A percentile compares a stretch with the other conserved stretches of the same genome.
Conservation (phyloP, 805 yeast species). For the Saccharomycopsis sp. region DNA sequence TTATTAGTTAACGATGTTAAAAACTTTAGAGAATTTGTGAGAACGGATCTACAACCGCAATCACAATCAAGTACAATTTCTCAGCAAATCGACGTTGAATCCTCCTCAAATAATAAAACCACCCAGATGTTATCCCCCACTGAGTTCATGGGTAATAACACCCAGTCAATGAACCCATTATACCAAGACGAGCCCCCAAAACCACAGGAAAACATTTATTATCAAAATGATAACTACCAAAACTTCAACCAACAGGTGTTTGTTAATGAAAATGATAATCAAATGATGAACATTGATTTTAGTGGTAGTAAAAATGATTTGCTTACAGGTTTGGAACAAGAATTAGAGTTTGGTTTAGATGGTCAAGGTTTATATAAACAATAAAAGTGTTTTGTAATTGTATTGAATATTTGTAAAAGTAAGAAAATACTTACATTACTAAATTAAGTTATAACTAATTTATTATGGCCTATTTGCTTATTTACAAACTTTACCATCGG, state of each 20-base stretch:
- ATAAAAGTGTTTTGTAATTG: too few species aligned
- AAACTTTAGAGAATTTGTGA: constrained; percentile 67
- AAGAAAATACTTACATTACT: not conserved
- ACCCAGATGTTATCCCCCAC: constrained; percentile 21
- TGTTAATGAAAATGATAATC: constrained; percentile 6
- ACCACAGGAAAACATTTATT: constrained; percentile 41
- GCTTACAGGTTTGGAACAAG: constrained; percentile 46
- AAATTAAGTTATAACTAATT: not conserved
- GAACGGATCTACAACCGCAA: constrained; percentile 37
- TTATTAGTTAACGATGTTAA: constrained; percentile 76
- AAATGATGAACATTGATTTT: constrained; percentile 14
- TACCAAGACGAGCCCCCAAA: constrained; percentile 39
- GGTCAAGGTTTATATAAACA: constrained; percentile 23
- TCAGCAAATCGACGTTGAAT: constrained; percentile 25
- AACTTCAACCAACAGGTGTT: too few species aligned
- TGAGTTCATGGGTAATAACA: constrained; percentile 11
- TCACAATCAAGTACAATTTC: constrained; percentile 22
- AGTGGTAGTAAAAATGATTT: constrained; percentile 19
- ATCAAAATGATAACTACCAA: constrained; percentile 20
- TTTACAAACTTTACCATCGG: constrained; percentile 97
- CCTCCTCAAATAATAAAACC: constrained; percentile 16
- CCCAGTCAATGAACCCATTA: constrained; percentile 16
- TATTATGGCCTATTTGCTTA: too few species aligned
- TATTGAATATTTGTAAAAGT: too few species aligned
- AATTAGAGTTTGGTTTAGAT: constrained; percentile 59